Conservation (phyloP, 2,329 filamentous ascomycete genomes). For the Lachnellula hyalina region DNA sequence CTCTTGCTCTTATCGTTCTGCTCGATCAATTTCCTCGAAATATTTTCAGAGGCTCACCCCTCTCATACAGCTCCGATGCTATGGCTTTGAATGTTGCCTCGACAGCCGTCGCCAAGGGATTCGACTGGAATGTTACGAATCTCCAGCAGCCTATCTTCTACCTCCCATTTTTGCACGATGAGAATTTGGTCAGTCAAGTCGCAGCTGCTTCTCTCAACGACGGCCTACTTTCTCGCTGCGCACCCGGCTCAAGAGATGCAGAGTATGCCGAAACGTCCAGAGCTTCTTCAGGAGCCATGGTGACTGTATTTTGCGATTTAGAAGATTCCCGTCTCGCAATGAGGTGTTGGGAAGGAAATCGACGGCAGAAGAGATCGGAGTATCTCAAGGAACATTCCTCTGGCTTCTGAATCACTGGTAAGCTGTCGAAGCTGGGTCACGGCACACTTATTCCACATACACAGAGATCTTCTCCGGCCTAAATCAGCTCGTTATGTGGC, state of each 20-base stretch:
- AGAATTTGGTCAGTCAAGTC: neutral
- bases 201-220: neutral
- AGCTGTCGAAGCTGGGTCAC: no score
- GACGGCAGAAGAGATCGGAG: slow-evolving; percentile 11
- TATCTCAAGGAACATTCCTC: slow-evolving; percentile 8
- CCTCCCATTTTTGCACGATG: slow-evolving; percentile 1
- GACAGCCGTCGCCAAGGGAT: slow-evolving; percentile 1
- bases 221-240: neutral
- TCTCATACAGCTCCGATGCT: slow-evolving; percentile 20
- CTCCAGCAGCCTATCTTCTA: neutral
- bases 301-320: slow-evolving; percentile 12
- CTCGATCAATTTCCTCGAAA: slow-evolving; percentile 35
- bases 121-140: neutral
- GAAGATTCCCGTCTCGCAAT: slow-evolving; percentile 19
- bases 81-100: slow-evolving; percentile 1
- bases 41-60: slow-evolving; percentile 29
- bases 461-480: no score
- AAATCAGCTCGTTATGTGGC: no score
- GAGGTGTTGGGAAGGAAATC: slow-evolving; percentile 9
- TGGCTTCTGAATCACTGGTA: neutral
- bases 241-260: neutral
- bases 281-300: slow-evolving; percentile 3
- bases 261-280: neutral
- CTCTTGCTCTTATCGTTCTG: slow-evolving; percentile 31
- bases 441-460: no score